Base-by-base conservation (phyloP, 2,329 filamentous ascomycete species). In the Aspergillus viridinutans region DNA sequence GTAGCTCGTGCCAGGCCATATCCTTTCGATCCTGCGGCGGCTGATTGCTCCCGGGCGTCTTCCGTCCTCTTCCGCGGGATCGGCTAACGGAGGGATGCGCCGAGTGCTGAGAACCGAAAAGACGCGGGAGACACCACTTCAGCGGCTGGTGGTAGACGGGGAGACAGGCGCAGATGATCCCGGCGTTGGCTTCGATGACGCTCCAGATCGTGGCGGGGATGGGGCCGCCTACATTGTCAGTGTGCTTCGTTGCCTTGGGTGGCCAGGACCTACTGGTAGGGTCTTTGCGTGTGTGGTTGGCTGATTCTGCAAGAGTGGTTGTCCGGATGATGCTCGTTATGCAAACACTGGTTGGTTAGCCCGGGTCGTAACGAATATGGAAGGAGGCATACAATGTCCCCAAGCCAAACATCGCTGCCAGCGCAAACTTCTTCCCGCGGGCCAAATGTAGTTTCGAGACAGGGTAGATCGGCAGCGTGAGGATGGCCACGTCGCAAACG, bases 131-230 rank as follows among this genome's bases (percentile, higher is more conserved):
- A 3, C 61, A 21, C 9, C 59, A 57, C 40, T 60, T 55, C 7
- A 75, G 64, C 1, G 69, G 65, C n/a, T 66, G 64, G 43, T 70
- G 66, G 50, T 71, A 67, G 64, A 74, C 73, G 9, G 74, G 74
- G 6, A 76, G 67, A 53, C 72, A 76, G 17, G 74, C 71, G 54
- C 57, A 59, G 26, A 61, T 59, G 38, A 59, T 59, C 35, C 59
- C 57, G 35, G 40, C 53, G 23, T 61, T 72, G 26, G 67, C 65
- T 64, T 76, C 75, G 32, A 76, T 62, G 9, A 71, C 67, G 21
- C 71, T 74, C 73, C 74, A 76, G 21, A 70, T 66, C 6, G 72
- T 71, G 17, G 70, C 67, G 7, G 60, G 58, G 32, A 73, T 63
- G 3, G 69, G 65, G 40, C 70, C 71, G 50, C 62, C 66, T 53